Percentiles rank a stretch among this genome's conserved stretches.
Evolutionary conservation across 805 yeast species (phyloP).

Genomic region (Torulaspora franciscae): DNA sequence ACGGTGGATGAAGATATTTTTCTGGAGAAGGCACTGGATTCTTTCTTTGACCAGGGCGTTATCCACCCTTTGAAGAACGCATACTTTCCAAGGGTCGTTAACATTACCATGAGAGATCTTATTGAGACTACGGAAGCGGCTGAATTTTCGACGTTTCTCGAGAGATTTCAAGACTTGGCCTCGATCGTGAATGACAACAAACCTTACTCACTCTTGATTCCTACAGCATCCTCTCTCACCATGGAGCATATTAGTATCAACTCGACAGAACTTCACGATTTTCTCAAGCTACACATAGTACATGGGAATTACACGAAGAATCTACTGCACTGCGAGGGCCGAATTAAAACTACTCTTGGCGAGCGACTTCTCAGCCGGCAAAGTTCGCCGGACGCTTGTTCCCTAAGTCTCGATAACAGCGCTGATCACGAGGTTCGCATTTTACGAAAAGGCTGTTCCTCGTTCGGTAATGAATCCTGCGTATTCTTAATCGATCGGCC

Average conservation of each 20-base stretch:
- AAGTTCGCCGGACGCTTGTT: conserved; percentile 36
- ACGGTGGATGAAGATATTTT: conserved; percentile 23
- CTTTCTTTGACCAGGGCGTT: conserved; percentile 79
- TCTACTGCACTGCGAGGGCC: conserved; percentile 46
- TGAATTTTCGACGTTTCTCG: conserved; percentile 45
- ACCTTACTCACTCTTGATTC: conserved; percentile 64
- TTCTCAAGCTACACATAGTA: conserved; percentile 65
- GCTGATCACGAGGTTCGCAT: conserved; percentile 54
- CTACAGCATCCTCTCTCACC: conserved; percentile 53
- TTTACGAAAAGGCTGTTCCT: conserved; percentile 57
- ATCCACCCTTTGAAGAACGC: conserved; percentile 62
- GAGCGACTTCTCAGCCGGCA: conserved; percentile 42
- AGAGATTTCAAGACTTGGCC: conserved; percentile 40
- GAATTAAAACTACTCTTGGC: conserved; percentile 42
- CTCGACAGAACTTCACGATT: conserved; percentile 44
- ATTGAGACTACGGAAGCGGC: conserved; percentile 49
- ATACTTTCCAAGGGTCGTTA: conserved; percentile 51
- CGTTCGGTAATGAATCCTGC: conserved; percentile 41
- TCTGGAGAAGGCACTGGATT: conserved; percentile 47
- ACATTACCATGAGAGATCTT: conserved; percentile 52
- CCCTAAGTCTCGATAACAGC: conserved; percentile 45
- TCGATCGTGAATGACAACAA: conserved; percentile 40
- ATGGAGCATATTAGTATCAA: conserved; percentile 47
- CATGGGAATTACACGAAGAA: conserved; percentile 49
- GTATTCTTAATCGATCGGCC: conserved; percentile 65